Conservation (phyloP, 306 rosid genomes). For the Lathyrus oleraceus region DNA sequence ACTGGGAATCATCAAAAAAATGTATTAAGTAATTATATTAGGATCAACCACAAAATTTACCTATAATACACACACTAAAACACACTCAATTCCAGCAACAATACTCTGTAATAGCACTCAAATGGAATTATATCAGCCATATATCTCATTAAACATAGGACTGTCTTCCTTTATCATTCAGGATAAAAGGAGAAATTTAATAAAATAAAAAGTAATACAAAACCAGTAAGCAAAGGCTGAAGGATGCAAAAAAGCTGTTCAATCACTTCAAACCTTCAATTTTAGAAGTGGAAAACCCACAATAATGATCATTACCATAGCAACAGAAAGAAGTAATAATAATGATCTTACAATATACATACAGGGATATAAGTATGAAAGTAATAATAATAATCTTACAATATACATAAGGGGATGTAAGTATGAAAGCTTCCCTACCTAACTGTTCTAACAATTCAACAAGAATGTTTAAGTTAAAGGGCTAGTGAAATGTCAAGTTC, state of each 20-base stretch:
- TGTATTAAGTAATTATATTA: constrained; percentile 30
- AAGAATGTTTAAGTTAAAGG: too few relatives aligned
- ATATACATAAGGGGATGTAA: too few relatives aligned
- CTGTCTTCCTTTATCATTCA: not conserved
- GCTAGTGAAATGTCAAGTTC: too few relatives aligned
- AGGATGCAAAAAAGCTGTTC: not conserved
- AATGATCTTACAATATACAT: too few relatives aligned
- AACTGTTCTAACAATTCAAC: too few relatives aligned
- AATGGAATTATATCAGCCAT: constrained; percentile 11
- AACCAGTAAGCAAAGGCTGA: constrained; percentile 8
- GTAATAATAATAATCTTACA: too few relatives aligned
- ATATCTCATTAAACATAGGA: constrained; percentile 8
- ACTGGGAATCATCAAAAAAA: constrained; percentile 49
- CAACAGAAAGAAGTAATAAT: too few relatives aligned
- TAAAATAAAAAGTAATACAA: not conserved
- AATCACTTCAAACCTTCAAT: too few relatives aligned
- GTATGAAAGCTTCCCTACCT: too few relatives aligned
- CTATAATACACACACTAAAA: not conserved
- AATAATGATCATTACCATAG: too few relatives aligned
- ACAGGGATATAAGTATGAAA: too few relatives aligned
- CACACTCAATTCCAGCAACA: not conserved
- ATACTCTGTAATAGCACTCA: not conserved
- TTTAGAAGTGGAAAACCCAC: too few relatives aligned
- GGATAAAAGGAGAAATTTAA: constrained; percentile 6
- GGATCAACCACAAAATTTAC: constrained; percentile 13